A percentile compares a stretch with the other conserved stretches of the same genome.
These are phyloP conservation scores for Colletotrichum lindemuthianum DNA, from an alignment of 2,329 filamentous ascomycete genomes.

Conservation along the genomic window DNA sequence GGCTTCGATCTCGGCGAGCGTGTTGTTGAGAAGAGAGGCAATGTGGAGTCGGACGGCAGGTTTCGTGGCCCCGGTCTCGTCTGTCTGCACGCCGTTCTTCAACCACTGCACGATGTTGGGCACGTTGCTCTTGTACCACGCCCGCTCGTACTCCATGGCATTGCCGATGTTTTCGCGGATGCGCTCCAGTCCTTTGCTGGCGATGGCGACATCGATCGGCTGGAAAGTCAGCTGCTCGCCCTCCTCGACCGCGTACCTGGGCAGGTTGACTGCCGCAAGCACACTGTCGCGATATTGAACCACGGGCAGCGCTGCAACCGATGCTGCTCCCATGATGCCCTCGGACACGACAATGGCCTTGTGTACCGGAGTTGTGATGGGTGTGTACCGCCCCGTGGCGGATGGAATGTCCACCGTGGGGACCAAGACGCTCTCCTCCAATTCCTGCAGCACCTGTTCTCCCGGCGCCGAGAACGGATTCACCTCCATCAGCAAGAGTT, in stretches of 20 bases:
- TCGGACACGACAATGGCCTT: slow-evolving; percentile 79
- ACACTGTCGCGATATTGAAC: slow-evolving; percentile 53
- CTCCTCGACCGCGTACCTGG: slow-evolving; percentile 51
- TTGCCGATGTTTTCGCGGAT: slow-evolving; percentile 78
- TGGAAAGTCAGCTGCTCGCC: slow-evolving; percentile 56
- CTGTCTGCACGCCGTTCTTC: slow-evolving; percentile 52
- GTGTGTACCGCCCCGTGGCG: slow-evolving; percentile 70
- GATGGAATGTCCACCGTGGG: slow-evolving; percentile 78
- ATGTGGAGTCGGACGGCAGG: slow-evolving; percentile 74
- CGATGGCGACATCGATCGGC: slow-evolving; percentile 72
- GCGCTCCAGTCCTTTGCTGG: slow-evolving; percentile 68
- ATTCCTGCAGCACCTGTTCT: slow-evolving; percentile 50
- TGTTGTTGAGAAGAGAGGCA: slow-evolving; percentile 69
- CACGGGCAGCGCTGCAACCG: slow-evolving; percentile 56
- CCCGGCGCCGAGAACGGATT: slow-evolving; percentile 59
- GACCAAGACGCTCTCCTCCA: slow-evolving; percentile 76
- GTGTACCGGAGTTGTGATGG: slow-evolving; percentile 85
- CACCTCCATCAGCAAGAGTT: slow-evolving; percentile 68
- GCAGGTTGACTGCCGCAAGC: slow-evolving; percentile 68
- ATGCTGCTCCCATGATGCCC: slow-evolving; percentile 74
- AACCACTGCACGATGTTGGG: slow-evolving; percentile 75
- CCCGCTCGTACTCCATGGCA: slow-evolving; percentile 75
- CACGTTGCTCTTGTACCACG: slow-evolving; percentile 79
- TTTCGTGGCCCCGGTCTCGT: slow-evolving; percentile 63
- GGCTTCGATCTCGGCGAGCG: slow-evolving; percentile 59